Evolutionary conservation across 106 monocot genomes (phyloP).

Genomic region (Allium fistulosum): DNA sequence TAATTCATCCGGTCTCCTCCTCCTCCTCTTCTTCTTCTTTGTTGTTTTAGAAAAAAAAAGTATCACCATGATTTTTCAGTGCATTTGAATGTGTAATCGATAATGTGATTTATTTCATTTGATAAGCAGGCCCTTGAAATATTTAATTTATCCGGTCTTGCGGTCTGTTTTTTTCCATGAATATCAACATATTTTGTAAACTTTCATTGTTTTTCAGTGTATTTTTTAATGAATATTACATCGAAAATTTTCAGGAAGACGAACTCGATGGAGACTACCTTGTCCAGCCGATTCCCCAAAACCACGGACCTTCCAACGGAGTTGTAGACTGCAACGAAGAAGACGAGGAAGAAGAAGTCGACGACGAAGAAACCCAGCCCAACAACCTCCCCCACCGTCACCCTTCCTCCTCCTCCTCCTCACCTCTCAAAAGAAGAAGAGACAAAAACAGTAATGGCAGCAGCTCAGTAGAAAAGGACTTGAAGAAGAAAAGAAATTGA

Average conservation of each 20-base stretch:
- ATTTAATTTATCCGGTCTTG: neutral
- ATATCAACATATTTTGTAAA: no score
- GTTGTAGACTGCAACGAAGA: neutral
- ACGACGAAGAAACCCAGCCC: neutral
- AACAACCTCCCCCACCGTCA: neutral
- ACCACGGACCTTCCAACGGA: neutral
- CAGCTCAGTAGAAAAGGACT: neutral
- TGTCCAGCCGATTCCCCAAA: constrained; percentile 4
- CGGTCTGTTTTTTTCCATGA: neutral
- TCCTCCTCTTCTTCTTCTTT: no score
- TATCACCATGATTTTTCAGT: no score
- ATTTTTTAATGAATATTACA: neutral
- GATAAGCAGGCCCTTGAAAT: no score
- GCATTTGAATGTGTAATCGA: no score
- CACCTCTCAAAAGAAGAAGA: constrained; percentile 2
- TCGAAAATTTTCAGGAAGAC: neutral
- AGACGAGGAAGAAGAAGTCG: constrained; percentile 4
- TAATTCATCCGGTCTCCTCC: no score
- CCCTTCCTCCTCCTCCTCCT: neutral
- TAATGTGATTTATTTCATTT: no score
- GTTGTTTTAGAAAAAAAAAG: no score
- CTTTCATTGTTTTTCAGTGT: neutral
- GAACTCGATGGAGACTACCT: constrained; percentile 6
- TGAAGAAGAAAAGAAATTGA: neutral
- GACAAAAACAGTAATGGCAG: constrained; percentile 1